These are phyloP conservation scores for Cercospora sp. DNA, from an alignment of 2,329 filamentous ascomycete species.

Conservation along the genomic window DNA sequence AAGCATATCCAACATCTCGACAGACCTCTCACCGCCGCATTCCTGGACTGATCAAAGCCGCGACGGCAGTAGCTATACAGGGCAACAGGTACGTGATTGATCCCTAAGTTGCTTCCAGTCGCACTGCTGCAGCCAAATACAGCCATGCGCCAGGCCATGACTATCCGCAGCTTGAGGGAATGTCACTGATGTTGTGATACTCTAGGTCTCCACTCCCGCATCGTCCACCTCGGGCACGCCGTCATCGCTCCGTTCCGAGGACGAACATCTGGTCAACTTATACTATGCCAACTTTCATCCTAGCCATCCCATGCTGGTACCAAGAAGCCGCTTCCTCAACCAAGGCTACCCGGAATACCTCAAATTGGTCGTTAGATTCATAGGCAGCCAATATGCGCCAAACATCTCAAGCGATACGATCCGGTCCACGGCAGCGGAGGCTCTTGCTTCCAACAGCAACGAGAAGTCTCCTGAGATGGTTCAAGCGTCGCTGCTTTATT, in stretches of 20 bases:
- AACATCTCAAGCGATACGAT: slow-evolving; percentile 41
- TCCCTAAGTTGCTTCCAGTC: neutral
- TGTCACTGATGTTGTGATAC: neutral
- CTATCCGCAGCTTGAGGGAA: neutral
- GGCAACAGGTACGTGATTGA: neutral
- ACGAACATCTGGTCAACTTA: slow-evolving; percentile 49
- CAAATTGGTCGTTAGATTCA: slow-evolving; percentile 57
- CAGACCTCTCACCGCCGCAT: slow-evolving; percentile 7
- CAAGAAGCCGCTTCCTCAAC: slow-evolving; percentile 44
- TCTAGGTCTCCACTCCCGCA: slow-evolving; percentile 12
- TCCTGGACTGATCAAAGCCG: slow-evolving; percentile 12
- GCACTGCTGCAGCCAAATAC: neutral
- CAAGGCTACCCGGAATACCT: slow-evolving; percentile 50
- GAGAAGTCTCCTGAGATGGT: slow-evolving; percentile 55
- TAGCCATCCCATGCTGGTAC: slow-evolving; percentile 58
- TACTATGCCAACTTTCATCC: slow-evolving; percentile 59
- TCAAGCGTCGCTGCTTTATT: slow-evolving; percentile 74
- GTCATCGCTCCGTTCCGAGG: slow-evolving; percentile 33
- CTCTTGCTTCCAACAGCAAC: slow-evolving; percentile 42
- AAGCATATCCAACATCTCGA: neutral
- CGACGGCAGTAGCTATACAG: slow-evolving; percentile 6
- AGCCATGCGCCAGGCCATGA: neutral
- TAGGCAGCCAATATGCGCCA: slow-evolving; percentile 55
- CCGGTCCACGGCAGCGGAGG: slow-evolving; percentile 51
- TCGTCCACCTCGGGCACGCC: slow-evolving; percentile 45